Percentiles rank a stretch among this genome's conserved stretches.
These are phyloP conservation scores for Citrus inodora DNA, from an alignment of 345 rosid genomes.

Conservation along the genomic window DNA sequence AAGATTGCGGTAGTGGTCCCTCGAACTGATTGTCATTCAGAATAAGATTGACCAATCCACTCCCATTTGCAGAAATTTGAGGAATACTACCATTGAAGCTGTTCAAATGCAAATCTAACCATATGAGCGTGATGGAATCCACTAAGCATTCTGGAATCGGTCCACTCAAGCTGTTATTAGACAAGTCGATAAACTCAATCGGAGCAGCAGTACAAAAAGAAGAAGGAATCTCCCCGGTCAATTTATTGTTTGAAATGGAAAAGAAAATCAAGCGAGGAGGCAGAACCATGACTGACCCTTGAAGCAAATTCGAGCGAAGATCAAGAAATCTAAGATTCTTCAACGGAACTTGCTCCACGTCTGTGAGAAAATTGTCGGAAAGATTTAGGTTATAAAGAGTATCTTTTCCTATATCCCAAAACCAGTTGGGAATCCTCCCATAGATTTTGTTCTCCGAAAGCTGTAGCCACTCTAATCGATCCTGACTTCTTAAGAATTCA, in stretches of 20 bases:
- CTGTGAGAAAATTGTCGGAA: background rate
- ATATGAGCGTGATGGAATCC: background rate
- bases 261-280: no score
- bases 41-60: background rate
- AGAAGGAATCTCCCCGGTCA: no score
- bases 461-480: background rate
- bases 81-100: background rate
- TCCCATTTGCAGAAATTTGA: background rate
- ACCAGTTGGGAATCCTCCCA: background rate
- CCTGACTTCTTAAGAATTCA: background rate
- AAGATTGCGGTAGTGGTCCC: background rate
- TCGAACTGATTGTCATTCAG: background rate
- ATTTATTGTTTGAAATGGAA: no score
- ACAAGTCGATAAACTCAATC: no score
- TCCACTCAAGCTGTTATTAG: no score
- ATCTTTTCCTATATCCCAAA: background rate
- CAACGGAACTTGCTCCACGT: background rate
- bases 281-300: no score
- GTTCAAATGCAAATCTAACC: background rate
- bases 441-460: background rate
- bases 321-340: background rate
- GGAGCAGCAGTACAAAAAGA: no score
- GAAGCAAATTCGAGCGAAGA: no score
- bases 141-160: background rate
- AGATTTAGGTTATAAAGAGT: background rate